These are phyloP conservation scores for Thelonectria discophora DNA, from an alignment of 2,329 filamentous ascomycete genomes.

Conservation along the genomic window DNA sequence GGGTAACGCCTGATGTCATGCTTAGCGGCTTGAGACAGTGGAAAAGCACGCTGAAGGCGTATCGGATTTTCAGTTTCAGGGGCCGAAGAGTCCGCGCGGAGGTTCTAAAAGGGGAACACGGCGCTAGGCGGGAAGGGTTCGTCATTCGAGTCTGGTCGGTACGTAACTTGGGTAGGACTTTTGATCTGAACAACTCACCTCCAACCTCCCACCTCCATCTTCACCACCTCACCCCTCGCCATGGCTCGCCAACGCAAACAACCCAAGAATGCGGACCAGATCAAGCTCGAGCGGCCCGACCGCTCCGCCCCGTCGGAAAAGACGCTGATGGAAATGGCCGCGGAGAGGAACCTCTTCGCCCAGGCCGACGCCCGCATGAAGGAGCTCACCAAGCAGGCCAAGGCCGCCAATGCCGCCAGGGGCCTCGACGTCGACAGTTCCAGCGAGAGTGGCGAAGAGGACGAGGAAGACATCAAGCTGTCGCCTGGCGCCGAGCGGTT, in stretches of 20 bases:
- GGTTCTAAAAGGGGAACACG: slow-evolving; percentile 12
- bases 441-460: slow-evolving; percentile 33
- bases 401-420: slow-evolving; percentile 17
- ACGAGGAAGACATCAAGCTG: slow-evolving; percentile 48
- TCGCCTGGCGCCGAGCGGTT: slow-evolving; percentile 59
- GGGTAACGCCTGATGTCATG: slow-evolving; percentile 22
- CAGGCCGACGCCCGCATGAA: slow-evolving; percentile 53
- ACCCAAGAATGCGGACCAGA: slow-evolving; percentile 54
- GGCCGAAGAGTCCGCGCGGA: not conserved
- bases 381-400: slow-evolving; percentile 41
- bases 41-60: too few species aligned
- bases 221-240: slow-evolving; percentile 1
- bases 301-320: slow-evolving; percentile 67
- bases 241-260: slow-evolving; percentile 63
- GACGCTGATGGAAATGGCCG: slow-evolving; percentile 78
- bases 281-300: slow-evolving; percentile 75
- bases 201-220: slow-evolving; percentile 13
- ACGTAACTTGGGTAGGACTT: not conserved
- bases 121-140: slow-evolving; percentile 6
- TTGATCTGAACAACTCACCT: slow-evolving; percentile 2
- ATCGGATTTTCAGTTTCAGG: not conserved
- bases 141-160: not conserved
- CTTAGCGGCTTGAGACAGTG: not conserved
- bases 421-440: slow-evolving; percentile 24
- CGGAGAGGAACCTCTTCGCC: slow-evolving; percentile 67